Conservation (phyloP, 345 rosid genomes). For the Iberis pinnata region DNA sequence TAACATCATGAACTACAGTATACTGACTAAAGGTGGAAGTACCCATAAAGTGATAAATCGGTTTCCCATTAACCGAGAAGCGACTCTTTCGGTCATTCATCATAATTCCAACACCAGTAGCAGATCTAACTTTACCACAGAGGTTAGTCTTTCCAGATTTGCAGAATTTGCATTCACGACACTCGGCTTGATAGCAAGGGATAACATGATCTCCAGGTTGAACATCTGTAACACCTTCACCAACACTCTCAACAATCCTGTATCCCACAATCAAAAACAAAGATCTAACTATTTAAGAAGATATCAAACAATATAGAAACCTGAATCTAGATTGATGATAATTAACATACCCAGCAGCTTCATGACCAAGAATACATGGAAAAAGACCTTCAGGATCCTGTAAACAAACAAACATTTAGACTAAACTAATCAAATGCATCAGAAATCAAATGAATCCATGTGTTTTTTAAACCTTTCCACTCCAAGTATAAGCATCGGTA, state of each 20-base stretch:
- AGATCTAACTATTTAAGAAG: not conserved
- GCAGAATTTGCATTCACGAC: slow-evolving; percentile 94
- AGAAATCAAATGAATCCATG: not conserved
- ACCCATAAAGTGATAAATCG: slow-evolving; percentile 96
- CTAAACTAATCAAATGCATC: not conserved
- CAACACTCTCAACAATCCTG: slow-evolving; percentile 94
- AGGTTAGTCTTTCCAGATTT: slow-evolving; percentile 97
- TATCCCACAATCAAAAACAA: slow-evolving; percentile 1
- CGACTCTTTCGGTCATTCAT: slow-evolving; percentile 81
- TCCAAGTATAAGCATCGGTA: slow-evolving; percentile 98
- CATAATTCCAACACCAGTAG: slow-evolving; percentile 97
- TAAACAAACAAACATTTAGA: slow-evolving; percentile 6
- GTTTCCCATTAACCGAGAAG: slow-evolving; percentile 81
- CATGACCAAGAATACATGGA: slow-evolving; percentile 96
- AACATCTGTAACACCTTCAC: slow-evolving; percentile 93
- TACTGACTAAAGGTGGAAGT: slow-evolving; percentile 97
- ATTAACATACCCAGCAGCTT: slow-evolving; percentile 80
- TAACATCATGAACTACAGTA: slow-evolving; percentile 94
- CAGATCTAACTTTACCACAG: slow-evolving; percentile 83
- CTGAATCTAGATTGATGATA: not conserved
- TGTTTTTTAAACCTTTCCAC: slow-evolving; percentile 66
- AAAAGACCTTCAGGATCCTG: slow-evolving; percentile 96
- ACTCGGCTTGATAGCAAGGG: slow-evolving; percentile 99
- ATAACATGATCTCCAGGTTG: slow-evolving; percentile 93
- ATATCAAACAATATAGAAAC: not conserved